phyloP scores from a whole-genome alignment of 768 basidiomycete species.

The Leccinum fibrillosum region DNA sequence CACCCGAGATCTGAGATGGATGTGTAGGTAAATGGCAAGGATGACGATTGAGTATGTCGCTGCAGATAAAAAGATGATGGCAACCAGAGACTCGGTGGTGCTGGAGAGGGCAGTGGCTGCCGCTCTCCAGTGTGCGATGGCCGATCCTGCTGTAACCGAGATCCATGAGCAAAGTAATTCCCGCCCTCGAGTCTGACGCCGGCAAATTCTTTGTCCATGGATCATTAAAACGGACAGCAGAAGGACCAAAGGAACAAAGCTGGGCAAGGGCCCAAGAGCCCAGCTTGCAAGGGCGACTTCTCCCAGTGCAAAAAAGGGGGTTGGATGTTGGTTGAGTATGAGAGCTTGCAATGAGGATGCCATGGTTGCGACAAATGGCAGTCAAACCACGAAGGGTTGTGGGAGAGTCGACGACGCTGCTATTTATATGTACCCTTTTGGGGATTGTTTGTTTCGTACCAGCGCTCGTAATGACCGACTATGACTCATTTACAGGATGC shows the following conservation, averaged over 20 bases:
- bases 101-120: conserved; percentile 57
- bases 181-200: conserved; percentile 26
- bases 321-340: conserved; percentile 25
- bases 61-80: conserved; percentile 41
- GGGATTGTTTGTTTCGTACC: conserved; percentile 19
- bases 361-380: conserved; percentile 15
- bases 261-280: conserved; percentile 29
- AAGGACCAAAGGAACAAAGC: conserved; percentile 34
- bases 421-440: conserved; percentile 13
- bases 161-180: conserved; percentile 34
- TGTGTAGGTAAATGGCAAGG: conserved; percentile 37
- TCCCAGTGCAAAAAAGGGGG: conserved; percentile 19
- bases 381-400: background rate
- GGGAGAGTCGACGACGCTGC: background rate
- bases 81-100: conserved; percentile 43
- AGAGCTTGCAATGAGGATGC: conserved; percentile 18
- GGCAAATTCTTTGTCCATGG: conserved; percentile 31
- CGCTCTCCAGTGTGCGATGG: conserved; percentile 41
- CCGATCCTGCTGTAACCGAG: conserved; percentile 38
- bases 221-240: conserved; percentile 25
- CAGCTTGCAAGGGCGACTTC: conserved; percentile 25
- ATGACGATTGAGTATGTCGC: conserved; percentile 46
- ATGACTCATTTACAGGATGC: background rate
- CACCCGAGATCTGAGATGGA: conserved; percentile 31
- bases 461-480: background rate